Conservation (phyloP, 2,329 filamentous ascomycete genomes). For the Diaporthe helianthi region DNA sequence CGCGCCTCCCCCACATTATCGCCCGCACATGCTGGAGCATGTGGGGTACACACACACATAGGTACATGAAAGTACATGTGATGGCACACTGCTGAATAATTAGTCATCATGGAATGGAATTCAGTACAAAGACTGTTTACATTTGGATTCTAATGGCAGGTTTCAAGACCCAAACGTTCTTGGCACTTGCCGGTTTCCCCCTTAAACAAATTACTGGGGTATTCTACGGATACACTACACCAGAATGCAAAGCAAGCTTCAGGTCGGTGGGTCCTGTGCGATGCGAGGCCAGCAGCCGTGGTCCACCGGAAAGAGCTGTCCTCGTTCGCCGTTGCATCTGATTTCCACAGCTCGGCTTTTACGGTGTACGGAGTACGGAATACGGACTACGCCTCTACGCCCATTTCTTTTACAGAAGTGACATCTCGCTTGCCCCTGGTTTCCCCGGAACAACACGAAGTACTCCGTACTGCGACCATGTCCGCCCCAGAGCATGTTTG, state of each 20-base stretch:
- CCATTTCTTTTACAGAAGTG: not conserved
- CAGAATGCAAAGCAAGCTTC: not conserved
- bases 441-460: not conserved
- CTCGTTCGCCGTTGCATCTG: constrained; percentile 14
- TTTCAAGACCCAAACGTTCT: not conserved
- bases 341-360: not conserved
- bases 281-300: not conserved
- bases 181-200: not conserved
- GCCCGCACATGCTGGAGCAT: not conserved
- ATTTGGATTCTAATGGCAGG: not conserved
- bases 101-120: not conserved
- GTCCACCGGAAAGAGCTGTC: not conserved
- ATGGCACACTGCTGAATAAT: not conserved
- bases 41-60: constrained; percentile 31
- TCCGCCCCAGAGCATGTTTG: not conserved
- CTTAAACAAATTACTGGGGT: not conserved
- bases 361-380: not conserved
- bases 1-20: constrained; percentile 26
- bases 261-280: not conserved
- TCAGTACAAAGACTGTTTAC: not conserved
- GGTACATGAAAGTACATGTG: not conserved
- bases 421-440: constrained; percentile 4
- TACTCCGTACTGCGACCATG: constrained; percentile 5
- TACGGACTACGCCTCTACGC: not conserved
- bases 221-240: no score